Base-by-base conservation (phyloP, 1,284 basidiomycete genomes). In the Leccinum pallidistipes region DNA sequence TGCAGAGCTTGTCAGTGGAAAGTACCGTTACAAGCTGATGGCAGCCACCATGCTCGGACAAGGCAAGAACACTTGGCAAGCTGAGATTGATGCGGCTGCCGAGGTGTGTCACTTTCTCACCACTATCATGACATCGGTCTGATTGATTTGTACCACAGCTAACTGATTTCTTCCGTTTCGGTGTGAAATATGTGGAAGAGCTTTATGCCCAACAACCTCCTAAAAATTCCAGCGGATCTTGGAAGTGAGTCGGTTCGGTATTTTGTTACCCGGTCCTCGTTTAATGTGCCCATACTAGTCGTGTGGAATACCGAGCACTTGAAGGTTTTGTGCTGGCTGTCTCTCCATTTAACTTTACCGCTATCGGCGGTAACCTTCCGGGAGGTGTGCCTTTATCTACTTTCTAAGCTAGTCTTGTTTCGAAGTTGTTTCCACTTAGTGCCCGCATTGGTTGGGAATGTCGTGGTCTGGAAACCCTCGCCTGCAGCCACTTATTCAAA, bases 1-100 rank as follows among this genome's bases (percentile, higher is more conserved):
- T 2, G 95, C 95, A 38, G 97, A 99, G 76, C 86, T 99, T 60
- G 86, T 96, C 63, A 89, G 92, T 68, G 90, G 90, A 64, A 98
- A 98, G 83, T 98, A 97, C 77, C 84, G 96, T 71, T 95, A 94
- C 81, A 90, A 92, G 79, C 82, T 99, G 58, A 86, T 98, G 80
- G 97, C 97, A 34, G 95, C 97, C 34, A 98, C 97, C 54, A 98
- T 99, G 81, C 83, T 99, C 52, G 97, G 97, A 12, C 97, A 99
- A 80, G 97, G 97, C 58, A 99, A 99, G 86, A 99, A 98, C 76
- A 90, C 86, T 11, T 99, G 97, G 97, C 97, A 99, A 80, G 97
- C 97, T 24, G 97, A 99, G 83, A 99, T 99, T 66, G 97, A 99
- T 77, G 94, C 97, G 57, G 97, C 95, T 31, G 97, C 97, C 16